Evolutionary conservation across 2,329 filamentous ascomycete species (phyloP).

Genomic region (Neopestalotiopsis clavispora): DNA sequence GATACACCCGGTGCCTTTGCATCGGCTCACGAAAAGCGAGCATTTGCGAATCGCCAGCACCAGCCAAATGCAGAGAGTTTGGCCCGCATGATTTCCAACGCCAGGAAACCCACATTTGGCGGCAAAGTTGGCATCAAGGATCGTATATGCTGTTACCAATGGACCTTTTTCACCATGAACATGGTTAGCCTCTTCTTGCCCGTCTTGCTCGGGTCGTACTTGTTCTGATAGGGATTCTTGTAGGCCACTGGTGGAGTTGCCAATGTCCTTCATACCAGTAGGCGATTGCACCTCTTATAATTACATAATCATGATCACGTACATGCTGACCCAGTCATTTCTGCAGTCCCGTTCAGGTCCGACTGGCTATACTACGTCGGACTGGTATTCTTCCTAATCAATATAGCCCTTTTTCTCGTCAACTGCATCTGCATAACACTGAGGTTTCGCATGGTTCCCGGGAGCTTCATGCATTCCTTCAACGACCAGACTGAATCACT

Average conservation of each 20-base stretch:
- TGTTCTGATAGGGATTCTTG: slow-evolving; percentile 9
- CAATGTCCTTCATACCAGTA: slow-evolving; percentile 60
- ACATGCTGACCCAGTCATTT: neutral
- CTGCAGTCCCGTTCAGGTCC: slow-evolving; percentile 56
- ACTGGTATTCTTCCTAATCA: slow-evolving; percentile 65
- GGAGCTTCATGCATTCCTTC: slow-evolving; percentile 74
- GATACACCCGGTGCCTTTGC: slow-evolving; percentile 22
- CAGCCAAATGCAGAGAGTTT: slow-evolving; percentile 31
- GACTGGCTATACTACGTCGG: slow-evolving; percentile 64
- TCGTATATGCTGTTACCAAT: slow-evolving; percentile 59
- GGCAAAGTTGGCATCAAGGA: slow-evolving; percentile 52
- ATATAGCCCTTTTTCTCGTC: slow-evolving; percentile 64
- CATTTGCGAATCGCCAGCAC: slow-evolving; percentile 19
- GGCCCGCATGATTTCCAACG: slow-evolving; percentile 40
- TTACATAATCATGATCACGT: neutral
- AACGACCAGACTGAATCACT: slow-evolving; percentile 78
- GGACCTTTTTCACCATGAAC: slow-evolving; percentile 78
- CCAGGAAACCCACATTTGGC: slow-evolving; percentile 28
- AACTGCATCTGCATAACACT: slow-evolving; percentile 69
- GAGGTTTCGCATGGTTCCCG: slow-evolving; percentile 72
- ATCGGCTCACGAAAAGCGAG: slow-evolving; percentile 23
- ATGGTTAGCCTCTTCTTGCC: slow-evolving; percentile 32
- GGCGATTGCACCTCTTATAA: slow-evolving; percentile 24
- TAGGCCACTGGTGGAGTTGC: slow-evolving; percentile 62
- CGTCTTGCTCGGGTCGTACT: neutral